phyloP scores from a whole-genome alignment of 2,329 filamentous ascomycete species.

The Rosellinia necatrix region DNA sequence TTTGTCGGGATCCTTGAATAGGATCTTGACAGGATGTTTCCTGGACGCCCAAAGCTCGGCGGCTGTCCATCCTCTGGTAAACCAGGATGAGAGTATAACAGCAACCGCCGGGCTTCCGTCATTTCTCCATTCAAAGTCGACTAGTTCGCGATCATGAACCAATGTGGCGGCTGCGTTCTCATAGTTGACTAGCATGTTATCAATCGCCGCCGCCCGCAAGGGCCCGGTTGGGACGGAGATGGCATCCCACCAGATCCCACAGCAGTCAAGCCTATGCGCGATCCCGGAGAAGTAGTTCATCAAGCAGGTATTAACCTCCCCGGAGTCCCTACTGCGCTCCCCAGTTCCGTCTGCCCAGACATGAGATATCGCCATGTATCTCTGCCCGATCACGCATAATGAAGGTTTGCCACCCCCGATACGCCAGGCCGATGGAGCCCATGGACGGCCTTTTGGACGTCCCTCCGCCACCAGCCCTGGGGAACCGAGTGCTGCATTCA shows the following conservation, averaged over 20 bases:
- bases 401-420: no score
- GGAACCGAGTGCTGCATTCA: no score
- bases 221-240: conserved; percentile 33
- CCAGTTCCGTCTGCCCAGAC: no score
- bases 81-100: conserved; percentile 21
- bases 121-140: conserved; percentile 12
- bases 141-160: conserved; percentile 20
- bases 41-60: conserved; percentile 15
- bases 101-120: conserved; percentile 9
- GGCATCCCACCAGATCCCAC: conserved; percentile 41
- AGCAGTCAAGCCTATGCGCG: no score
- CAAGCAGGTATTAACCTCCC: no score
- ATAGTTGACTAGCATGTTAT: conserved; percentile 20
- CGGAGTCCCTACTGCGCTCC: no score
- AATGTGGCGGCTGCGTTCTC: conserved; percentile 10
- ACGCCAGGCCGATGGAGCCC: no score
- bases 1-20: conserved; percentile 7
- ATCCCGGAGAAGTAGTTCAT: no score
- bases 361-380: no score
- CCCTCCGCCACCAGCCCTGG: no score
- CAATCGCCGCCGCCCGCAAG: conserved; percentile 1
- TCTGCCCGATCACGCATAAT: no score
- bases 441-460: no score
- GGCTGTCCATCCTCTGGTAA: conserved; percentile 21
- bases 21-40: conserved; percentile 7